Evolutionary conservation across 116 monocot species (phyloP).

Genomic region (Dioscorea cayenensis): DNA sequence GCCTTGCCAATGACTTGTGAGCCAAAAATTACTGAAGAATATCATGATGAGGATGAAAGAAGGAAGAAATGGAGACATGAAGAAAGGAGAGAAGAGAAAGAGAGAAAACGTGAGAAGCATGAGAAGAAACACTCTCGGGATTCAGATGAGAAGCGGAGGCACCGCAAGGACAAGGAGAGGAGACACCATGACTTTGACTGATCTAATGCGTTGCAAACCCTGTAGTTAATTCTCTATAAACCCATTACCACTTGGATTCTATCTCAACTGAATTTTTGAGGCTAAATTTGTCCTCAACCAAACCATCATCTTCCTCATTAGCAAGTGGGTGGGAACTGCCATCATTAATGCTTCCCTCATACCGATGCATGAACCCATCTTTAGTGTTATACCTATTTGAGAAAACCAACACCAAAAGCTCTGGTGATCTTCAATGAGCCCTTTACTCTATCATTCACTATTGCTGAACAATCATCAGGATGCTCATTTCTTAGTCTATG

Average conservation of each 20-base stretch:
- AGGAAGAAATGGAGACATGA: constrained; percentile 43
- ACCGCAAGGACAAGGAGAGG: constrained; percentile 34
- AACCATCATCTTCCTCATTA: too few species aligned
- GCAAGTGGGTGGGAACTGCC: too few species aligned
- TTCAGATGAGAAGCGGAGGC: constrained; percentile 34
- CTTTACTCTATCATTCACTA: constrained; percentile 70
- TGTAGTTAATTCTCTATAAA: too few species aligned
- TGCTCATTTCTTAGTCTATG: constrained; percentile 57
- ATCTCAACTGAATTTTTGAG: too few species aligned
- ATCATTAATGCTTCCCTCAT: too few species aligned
- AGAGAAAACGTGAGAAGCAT: constrained; percentile 28
- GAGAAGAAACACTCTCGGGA: constrained; percentile 36
- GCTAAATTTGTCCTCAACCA: too few species aligned
- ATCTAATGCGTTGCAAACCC: too few species aligned
- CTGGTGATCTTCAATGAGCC: constrained; percentile 88
- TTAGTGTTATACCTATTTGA: constrained; percentile 55
- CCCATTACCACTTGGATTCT: too few species aligned
- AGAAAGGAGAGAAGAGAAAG: constrained; percentile 47
- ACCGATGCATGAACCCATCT: too few species aligned
- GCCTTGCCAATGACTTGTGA: constrained; percentile 3
- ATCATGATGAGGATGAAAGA: constrained; percentile 20
- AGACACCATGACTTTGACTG: constrained; percentile 31
- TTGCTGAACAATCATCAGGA: constrained; percentile 53
- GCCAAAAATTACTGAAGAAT: constrained; percentile 13
- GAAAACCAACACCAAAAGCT: constrained; percentile 86